Evolutionary conservation across 495 filamentous ascomycete species (phyloP), one percentile per base, ranked within the genome.

Genomic region (Glutinoglossum americanum): DNA sequence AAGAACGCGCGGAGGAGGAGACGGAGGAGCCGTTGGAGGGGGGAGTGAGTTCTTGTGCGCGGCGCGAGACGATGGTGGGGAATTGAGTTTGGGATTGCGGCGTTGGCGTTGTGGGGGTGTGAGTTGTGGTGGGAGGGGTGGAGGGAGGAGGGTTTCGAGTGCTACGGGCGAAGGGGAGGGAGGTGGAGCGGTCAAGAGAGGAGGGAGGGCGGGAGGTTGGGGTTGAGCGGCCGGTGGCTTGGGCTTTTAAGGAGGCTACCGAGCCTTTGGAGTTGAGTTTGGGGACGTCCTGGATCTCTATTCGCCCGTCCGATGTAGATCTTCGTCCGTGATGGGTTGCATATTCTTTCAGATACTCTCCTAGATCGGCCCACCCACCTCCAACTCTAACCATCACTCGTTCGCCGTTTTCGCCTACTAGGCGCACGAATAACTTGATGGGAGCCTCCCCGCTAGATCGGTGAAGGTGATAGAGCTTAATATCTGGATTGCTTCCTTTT

Each of bases 351-450:
- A 98, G 74, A 65, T 94, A 97, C 68, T 95, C 90, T 27, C 82
- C 88, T 25, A 98, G 72, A 65, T 98, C 92, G 15, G 88, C 85
- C 92, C 92, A 98, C 37, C 92, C 92, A 59, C 92, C 92, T 17
- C 92, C 92, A 23, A 97, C 87, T 57, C 92, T 83, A 9, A 96
- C 93, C 89, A 98, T 96, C 48, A 97, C 89, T 28, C 92, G 80
- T 67, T 94, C 87, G n/a, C 84, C 83, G 30, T 79, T 74, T 66
- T 93, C 87, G 37, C 92, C 92, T 0, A 98, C 88, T 15, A 87
- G 80, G 0, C 92, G 83, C 27, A 97, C 87, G 64, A 90, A 92
- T 1, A 98, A 77, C 67, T 94, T 96, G 61, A 92, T 89, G 0
- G 92, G 92, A 27, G 83, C 76, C 59, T 88, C 79, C 32, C 82